Evolutionary conservation across 2,329 filamentous ascomycete species (phyloP), one percentile per base, ranked within the genome.

Genomic region (Cordyceps tenuipes): DNA sequence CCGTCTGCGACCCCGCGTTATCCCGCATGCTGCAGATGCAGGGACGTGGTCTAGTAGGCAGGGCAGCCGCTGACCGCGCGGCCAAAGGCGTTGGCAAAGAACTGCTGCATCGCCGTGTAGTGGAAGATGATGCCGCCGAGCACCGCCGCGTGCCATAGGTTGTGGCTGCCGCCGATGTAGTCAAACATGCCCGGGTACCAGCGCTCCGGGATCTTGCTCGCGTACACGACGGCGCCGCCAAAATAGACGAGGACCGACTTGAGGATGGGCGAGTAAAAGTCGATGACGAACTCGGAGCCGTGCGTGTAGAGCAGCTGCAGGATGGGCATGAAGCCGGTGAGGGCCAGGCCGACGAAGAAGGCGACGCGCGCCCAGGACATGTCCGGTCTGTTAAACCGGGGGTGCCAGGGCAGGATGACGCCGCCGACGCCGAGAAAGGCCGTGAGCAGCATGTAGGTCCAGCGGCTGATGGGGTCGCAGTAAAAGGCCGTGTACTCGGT

Each of bases 401-500:
- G 94, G 73, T 96, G 90, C 94, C 94, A 99, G 2, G 94, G 93
- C 43, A 99, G 81, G 64, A 97, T 89, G 64, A 95, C 90, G 60
- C 94, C 94, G 44, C 87, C 89, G 60, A 95, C 76, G 52, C 94
- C 94, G 29, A 99, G 83, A 15, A 87, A 71, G 61, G 89, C 87
- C 2, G 94, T 97, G 54, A 89, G 78, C 47, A 82, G 74, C 78
- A 99, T 94, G 75, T 97, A 99, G 13, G 83, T 79, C 82, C 88
- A 94, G 59, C 92, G 88, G 66, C 89, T 92, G 51, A 89, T 68
- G 3, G 94, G 92, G 69, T 99, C 94, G 77, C 94, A 97, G 78
- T 99, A 99, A 74, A 99, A 99, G 26, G 93, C 94, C 0, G 94
- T 97, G 77, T 97, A 99, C 72, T 99, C 94, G 41, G 91, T 96